phyloP scores from a whole-genome alignment of 2,329 filamentous ascomycete genomes.

The Cytospora piceae region DNA sequence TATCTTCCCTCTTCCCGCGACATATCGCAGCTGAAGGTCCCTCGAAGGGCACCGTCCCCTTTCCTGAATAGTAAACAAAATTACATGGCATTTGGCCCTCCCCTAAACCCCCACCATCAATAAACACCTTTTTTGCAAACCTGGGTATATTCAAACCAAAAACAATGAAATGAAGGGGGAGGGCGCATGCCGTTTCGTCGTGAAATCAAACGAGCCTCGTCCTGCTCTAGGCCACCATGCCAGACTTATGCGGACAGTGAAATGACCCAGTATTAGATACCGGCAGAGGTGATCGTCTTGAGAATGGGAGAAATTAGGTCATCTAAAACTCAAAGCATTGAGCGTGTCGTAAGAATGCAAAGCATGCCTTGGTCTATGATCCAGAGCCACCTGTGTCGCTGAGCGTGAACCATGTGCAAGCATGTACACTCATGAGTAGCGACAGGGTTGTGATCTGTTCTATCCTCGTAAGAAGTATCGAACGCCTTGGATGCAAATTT shows the following conservation, averaged over 20 bases:
- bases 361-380: slow-evolving; percentile 4
- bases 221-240: neutral
- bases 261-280: neutral
- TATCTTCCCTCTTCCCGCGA: slow-evolving; percentile 23
- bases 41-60: slow-evolving; percentile 13
- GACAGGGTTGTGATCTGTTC: slow-evolving; percentile 3
- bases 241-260: neutral
- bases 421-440: slow-evolving; percentile 1
- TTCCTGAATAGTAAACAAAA: slow-evolving; percentile 29
- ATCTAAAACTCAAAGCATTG: slow-evolving; percentile 41
- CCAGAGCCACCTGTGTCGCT: slow-evolving; percentile 1
- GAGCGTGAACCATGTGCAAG: slow-evolving; percentile 24
- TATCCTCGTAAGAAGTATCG: slow-evolving; percentile 11
- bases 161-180: slow-evolving; percentile 43
- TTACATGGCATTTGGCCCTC: slow-evolving; percentile 36
- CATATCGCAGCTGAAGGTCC: slow-evolving; percentile 16
- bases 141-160: slow-evolving; percentile 46
- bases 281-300: slow-evolving; percentile 33
- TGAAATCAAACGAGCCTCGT: neutral
- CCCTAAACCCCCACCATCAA: slow-evolving; percentile 39
- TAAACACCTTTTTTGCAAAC: slow-evolving; percentile 40
- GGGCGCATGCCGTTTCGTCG: slow-evolving; percentile 34
- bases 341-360: slow-evolving; percentile 37
- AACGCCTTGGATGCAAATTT: slow-evolving; percentile 20
- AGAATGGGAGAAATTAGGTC: slow-evolving; percentile 35